Evolutionary conservation across 495 filamentous ascomycete species (phyloP).

Genomic region (Hypoxylon rickii): DNA sequence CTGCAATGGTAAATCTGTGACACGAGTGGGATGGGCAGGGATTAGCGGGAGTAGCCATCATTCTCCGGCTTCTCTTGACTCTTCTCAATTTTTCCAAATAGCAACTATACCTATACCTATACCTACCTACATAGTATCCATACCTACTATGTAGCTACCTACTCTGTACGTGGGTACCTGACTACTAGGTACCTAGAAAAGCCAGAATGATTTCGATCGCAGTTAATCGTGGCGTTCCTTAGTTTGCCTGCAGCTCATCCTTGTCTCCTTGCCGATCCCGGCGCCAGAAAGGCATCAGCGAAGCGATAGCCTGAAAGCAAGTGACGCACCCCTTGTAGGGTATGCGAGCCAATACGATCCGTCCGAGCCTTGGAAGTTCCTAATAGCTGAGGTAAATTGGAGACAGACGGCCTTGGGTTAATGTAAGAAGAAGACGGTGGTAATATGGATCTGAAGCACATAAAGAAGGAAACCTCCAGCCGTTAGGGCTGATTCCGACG

Average conservation of each 20-base stretch:
- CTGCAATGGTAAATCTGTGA: conserved; percentile 25
- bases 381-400: conserved; percentile 9
- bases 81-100: conserved; percentile 29
- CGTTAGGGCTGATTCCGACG: conserved; percentile 23
- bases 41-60: conserved; percentile 20
- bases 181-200: neutral
- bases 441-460: conserved; percentile 16
- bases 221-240: conserved; percentile 24
- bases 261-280: conserved; percentile 36
- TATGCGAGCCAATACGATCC: conserved; percentile 24
- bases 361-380: neutral
- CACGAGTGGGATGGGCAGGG: conserved; percentile 22
- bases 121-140: neutral
- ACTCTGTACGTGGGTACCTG: too few relatives aligned
- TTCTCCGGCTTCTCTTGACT: conserved; percentile 17
- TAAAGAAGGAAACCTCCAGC: conserved; percentile 1
- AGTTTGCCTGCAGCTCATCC: conserved; percentile 29
- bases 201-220: conserved; percentile 8
- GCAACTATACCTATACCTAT: conserved; percentile 4
- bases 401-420: conserved; percentile 4
- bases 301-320: conserved; percentile 29
- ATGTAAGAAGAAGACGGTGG: conserved; percentile 7
- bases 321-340: conserved; percentile 25
- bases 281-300: conserved; percentile 32
- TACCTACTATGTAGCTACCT: too few relatives aligned